Conservation (phyloP, 345 rosid species). For the Linum lewisii region DNA sequence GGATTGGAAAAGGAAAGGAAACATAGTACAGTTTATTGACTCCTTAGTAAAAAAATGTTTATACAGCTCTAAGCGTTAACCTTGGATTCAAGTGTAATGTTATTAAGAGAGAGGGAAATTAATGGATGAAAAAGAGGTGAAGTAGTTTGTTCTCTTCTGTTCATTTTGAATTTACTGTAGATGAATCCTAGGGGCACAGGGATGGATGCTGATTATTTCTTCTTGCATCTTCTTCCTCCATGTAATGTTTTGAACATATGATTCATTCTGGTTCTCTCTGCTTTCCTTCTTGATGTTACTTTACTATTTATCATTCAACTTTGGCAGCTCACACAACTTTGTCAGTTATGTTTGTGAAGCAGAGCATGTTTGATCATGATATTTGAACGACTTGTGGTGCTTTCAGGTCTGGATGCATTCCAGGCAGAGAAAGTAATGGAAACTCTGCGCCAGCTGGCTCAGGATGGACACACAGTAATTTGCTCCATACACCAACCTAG, state of each 20-base stretch:
- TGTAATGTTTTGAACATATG: not conserved
- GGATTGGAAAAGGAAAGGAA: too few relatives aligned
- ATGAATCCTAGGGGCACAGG: too few relatives aligned
- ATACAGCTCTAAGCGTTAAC: too few relatives aligned
- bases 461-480: constrained; percentile 93
- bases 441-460: constrained; percentile 77
- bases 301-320: not conserved
- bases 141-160: too few relatives aligned
- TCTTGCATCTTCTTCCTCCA: too few relatives aligned
- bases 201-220: too few relatives aligned
- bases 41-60: too few relatives aligned
- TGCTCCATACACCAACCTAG: constrained; percentile 99
- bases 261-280: not conserved
- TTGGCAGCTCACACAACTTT: not conserved
- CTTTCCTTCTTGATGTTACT: not conserved
- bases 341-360: not conserved
- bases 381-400: constrained; percentile 9
- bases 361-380: not conserved
- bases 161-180: too few relatives aligned
- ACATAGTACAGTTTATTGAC: too few relatives aligned
- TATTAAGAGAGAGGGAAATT: too few relatives aligned
- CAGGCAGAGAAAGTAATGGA: constrained; percentile 97
- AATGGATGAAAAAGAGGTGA: too few relatives aligned
- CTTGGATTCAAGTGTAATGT: too few relatives aligned
- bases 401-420: constrained; percentile 91